phyloP scores from a whole-genome alignment of 345 rosid genomes.

The Theobroma cacao region DNA sequence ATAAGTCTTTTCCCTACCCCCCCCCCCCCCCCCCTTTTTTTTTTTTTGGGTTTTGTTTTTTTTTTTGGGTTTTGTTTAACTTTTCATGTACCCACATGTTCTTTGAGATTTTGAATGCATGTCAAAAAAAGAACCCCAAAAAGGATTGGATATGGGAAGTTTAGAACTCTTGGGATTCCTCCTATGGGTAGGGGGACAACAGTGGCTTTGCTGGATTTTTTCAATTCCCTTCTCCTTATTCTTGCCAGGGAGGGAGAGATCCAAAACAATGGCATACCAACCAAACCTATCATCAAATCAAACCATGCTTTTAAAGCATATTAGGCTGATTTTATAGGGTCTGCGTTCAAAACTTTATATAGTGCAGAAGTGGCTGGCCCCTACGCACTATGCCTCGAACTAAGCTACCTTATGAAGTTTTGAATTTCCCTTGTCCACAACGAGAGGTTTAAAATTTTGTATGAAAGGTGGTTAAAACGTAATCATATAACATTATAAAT shows the following conservation, averaged over 20 bases:
- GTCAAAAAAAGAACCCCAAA: not conserved
- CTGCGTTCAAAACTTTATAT: not conserved
- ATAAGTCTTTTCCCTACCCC: not conserved
- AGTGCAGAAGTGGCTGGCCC: not conserved
- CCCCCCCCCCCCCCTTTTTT: no score
- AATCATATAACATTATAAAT: no score
- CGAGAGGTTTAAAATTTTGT: no score
- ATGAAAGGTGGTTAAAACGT: no score
- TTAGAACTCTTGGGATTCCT: not conserved
- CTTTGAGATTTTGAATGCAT: not conserved
- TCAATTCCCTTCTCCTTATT: not conserved
- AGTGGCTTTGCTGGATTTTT: not conserved
- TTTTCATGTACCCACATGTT: not conserved
- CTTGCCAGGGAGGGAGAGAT: not conserved
- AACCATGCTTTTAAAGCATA: conserved; percentile 3
- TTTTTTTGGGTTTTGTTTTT: no score
- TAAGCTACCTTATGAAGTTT: not conserved
- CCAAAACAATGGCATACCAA: not conserved
- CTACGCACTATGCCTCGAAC: not conserved
- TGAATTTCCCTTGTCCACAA: not conserved
- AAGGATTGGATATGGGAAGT: not conserved
- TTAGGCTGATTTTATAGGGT: not conserved
- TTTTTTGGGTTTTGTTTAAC: not conserved
- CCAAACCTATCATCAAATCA: not conserved
- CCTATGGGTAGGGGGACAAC: not conserved